Base-by-base conservation (phyloP, 345 rosid genomes). In the Reutealis trisperma region DNA sequence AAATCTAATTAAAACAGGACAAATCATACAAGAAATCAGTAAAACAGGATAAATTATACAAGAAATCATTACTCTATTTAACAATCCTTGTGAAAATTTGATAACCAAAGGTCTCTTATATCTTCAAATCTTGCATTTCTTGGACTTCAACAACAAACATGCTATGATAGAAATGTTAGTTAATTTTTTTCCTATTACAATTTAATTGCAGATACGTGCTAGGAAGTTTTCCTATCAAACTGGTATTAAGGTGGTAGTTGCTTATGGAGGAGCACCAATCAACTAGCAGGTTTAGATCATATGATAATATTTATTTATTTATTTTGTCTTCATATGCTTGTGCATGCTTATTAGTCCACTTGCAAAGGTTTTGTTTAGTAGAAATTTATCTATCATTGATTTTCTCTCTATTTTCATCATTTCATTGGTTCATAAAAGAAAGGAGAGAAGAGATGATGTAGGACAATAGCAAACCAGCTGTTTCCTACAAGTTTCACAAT, bases 191-290 rank as follows among this genome's bases (percentile, higher is more conserved):
- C 11, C 15, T 25, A 2, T 67, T 45, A 8, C 61, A 9, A 22
- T 54, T 10, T 65, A 9, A 61, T 79, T 88, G 86, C 87, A 96
- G 99, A 96, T 96, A 82, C 99, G 93, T 64, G 99, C 99, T 54
- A 93, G 67, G 81, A 96, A 96, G 73, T 96, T 96, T 82, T 80
- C 99, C 10, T 96, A 96, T 88, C 97, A 96, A 88, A 93, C 97
- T 19, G 98, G 99, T 78, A 97, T 96, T 63, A 96, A 89, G 85
- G 99, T 92, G 74, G 98, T 91, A 55, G 99, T 96, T 86, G 98
- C 91, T 76, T 96, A 96, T 85, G 99, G 99, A 76, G 99, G 99
- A 81, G 94, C 98, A 71, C 99, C 99, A 65, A 88, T 96, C 73
- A 88, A 86, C 78, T 94, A 90, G 22, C 99, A 96, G 94, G 99